Evolutionary conservation across 2,329 filamentous ascomycete species (phyloP).

Genomic region (Rugonectria rugulosa): DNA sequence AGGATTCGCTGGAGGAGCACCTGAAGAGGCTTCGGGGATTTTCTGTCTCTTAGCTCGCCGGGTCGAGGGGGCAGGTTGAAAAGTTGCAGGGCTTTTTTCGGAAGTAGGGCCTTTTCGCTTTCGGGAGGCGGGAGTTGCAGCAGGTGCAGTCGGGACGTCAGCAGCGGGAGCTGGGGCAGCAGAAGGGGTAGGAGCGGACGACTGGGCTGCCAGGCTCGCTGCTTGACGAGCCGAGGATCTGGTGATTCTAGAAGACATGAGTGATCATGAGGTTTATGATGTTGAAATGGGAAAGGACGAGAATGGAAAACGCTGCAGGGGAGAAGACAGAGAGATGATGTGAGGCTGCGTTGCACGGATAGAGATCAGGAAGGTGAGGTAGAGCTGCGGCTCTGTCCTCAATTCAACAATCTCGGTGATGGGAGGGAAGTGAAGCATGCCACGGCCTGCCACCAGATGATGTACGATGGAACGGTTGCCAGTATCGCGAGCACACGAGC

Average conservation of each 20-base stretch:
- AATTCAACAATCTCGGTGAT: conserved; percentile 28
- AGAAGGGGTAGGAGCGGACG: conserved; percentile 51
- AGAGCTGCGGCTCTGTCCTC: conserved; percentile 26
- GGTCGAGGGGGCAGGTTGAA: conserved; percentile 48
- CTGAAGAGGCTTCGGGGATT: conserved; percentile 58
- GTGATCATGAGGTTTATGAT: conserved; percentile 54
- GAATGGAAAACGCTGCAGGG: conserved; percentile 25
- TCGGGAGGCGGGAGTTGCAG: conserved; percentile 58
- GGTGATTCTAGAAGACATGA: conserved; percentile 97
- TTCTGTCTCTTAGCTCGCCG: conserved; percentile 78
- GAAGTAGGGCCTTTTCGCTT: conserved; percentile 78
- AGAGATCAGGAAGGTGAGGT: conserved; percentile 24
- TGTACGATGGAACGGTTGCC: conserved; percentile 7
- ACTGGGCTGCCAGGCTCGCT: conserved; percentile 66
- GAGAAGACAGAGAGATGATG: conserved; percentile 22
- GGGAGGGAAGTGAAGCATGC: conserved; percentile 14
- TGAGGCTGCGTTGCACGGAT: conserved; percentile 25
- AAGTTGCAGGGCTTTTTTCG: conserved; percentile 53
- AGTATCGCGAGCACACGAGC: conserved; percentile 6
- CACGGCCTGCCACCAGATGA: conserved; percentile 12
- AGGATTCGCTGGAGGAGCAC: conserved; percentile 42
- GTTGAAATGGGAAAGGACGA: conserved; percentile 31
- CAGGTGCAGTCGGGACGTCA: conserved; percentile 51
- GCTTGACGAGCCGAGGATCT: conserved; percentile 93
- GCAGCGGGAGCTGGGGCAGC: conserved; percentile 48